These are phyloP conservation scores for Botrytis fabae DNA, from an alignment of 2,329 filamentous ascomycete genomes.

Conservation along the genomic window DNA sequence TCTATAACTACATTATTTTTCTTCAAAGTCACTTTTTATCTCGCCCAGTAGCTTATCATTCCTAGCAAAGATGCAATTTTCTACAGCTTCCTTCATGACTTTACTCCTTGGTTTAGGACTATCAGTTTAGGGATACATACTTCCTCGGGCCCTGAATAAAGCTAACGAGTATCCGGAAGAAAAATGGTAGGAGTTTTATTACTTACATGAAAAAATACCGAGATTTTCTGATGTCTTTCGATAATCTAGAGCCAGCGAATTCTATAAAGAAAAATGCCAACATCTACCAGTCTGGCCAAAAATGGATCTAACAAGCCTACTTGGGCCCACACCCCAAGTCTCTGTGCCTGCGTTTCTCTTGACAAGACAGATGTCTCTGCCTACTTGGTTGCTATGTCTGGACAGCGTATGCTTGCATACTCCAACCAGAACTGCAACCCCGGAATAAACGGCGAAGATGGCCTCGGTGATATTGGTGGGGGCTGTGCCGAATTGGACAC, in stretches of 20 bases:
- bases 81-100: background rate
- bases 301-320: background rate
- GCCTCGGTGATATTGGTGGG: background rate
- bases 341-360: background rate
- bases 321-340: background rate
- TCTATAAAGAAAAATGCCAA: background rate
- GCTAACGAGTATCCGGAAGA: background rate
- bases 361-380: background rate
- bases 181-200: background rate
- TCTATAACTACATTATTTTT: background rate
- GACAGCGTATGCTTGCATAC: background rate
- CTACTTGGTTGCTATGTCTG: background rate
- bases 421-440: background rate
- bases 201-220: background rate
- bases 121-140: background rate
- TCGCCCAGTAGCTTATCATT: background rate
- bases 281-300: background rate
- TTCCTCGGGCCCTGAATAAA: background rate
- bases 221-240: background rate
- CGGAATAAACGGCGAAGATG: background rate
- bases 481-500: background rate
- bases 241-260: background rate
- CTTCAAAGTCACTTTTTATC: background rate
- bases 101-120: background rate
- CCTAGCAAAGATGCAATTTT: background rate